These are phyloP conservation scores for Puya raimondii DNA, from an alignment of 176 grass and related monocot species.

Conservation along the genomic window DNA sequence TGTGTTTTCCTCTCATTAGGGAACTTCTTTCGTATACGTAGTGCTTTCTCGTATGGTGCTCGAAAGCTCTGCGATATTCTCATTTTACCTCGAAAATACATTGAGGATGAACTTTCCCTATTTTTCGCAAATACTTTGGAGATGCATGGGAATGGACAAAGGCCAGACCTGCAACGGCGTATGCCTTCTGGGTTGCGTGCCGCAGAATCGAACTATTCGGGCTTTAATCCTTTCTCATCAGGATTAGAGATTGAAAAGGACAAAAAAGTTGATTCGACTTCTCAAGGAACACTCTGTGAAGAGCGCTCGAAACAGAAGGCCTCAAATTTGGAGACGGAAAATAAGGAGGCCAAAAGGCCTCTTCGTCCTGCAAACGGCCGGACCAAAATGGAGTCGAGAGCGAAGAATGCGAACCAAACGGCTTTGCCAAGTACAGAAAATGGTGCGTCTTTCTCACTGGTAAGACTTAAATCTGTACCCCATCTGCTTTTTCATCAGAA, in stretches of 20 bases:
- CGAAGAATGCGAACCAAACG: neutral
- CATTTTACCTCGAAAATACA: constrained; percentile 26
- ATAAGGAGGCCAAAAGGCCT: neutral
- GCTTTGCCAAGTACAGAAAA: neutral
- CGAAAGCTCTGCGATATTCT: constrained; percentile 66
- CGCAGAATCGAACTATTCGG: neutral
- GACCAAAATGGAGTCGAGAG: neutral
- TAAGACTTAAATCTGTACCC: neutral
- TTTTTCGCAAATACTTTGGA: constrained; percentile 66
- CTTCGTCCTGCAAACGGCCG: constrained; percentile 13
- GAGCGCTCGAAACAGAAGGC: neutral
- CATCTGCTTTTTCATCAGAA: constrained; percentile 15
- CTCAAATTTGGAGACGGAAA: neutral
- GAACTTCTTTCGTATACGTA: constrained; percentile 64
- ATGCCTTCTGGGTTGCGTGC: neutral
- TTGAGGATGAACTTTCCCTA: constrained; percentile 34
- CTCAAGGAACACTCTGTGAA: neutral
- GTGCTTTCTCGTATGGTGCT: constrained; percentile 66
- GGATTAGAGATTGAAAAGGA: constrained; percentile 2
- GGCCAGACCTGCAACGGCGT: constrained; percentile 18
- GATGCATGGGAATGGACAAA: constrained; percentile 32
- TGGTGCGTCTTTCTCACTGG: neutral
- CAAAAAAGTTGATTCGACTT: neutral
- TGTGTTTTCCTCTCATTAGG: constrained; percentile 33
- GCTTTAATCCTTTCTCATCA: neutral